Evolutionary conservation across 1,284 basidiomycete genomes (phyloP).

Genomic region (Apiotrichum mycotoxinovorans): DNA sequence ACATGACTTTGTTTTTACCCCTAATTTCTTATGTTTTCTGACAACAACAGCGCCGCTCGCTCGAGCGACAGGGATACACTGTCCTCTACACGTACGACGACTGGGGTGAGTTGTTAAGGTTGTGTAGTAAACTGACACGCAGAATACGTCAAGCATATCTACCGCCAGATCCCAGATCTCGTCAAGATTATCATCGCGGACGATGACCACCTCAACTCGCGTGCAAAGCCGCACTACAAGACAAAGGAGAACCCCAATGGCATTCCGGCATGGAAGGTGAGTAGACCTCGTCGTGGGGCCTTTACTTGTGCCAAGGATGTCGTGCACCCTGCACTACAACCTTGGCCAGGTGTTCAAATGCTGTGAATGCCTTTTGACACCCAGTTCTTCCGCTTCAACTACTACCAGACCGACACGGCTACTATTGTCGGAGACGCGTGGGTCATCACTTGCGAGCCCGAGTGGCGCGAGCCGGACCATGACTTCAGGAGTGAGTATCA

Average conservation of each 20-base stretch:
- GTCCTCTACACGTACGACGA: slow-evolving; percentile 1
- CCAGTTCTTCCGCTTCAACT: slow-evolving; percentile 10
- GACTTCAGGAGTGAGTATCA: slow-evolving; percentile 1
- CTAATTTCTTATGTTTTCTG: not conserved
- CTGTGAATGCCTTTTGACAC: no score
- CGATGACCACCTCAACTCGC: not conserved
- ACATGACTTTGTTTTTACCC: not conserved
- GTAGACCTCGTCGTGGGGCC: no score
- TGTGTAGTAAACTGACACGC: not conserved
- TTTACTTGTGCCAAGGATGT: no score
- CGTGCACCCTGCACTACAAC: no score
- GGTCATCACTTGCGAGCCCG: slow-evolving; percentile 10
- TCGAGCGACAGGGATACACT: slow-evolving; percentile 7
- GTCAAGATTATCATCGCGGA: not conserved
- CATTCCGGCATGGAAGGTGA: slow-evolving; percentile 9
- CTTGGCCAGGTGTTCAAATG: no score
- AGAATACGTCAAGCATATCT: slow-evolving; percentile 5
- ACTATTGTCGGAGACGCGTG: slow-evolving; percentile 4
- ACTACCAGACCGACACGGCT: slow-evolving; percentile 1
- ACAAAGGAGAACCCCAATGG: slow-evolving; percentile 2
- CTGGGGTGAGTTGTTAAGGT: not conserved
- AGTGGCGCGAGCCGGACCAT: not conserved
- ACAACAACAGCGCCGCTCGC: not conserved
- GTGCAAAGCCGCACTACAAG: not conserved
- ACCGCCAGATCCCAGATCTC: slow-evolving; percentile 7